Conservation (phyloP, 805 yeast species). For the Wickerhamomyces hampshirensis region DNA sequence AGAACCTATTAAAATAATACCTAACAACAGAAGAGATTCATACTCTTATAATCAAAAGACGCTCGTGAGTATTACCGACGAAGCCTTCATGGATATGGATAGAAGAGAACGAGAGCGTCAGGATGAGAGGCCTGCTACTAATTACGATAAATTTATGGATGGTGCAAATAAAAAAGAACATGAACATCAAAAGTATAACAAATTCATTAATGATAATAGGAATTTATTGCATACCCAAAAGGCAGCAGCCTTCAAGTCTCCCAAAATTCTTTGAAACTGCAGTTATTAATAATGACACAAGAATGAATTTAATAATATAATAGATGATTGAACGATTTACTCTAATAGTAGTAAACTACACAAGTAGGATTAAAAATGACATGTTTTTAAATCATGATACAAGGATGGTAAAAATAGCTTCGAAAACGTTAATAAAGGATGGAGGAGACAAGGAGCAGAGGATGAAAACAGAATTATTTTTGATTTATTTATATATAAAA, state of each 20-base stretch:
- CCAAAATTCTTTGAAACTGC: too few species aligned
- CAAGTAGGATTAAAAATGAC: too few species aligned
- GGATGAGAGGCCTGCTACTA: slow-evolving; percentile 4
- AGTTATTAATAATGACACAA: too few species aligned
- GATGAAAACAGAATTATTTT: too few species aligned
- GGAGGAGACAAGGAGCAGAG: too few species aligned
- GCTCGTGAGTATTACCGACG: slow-evolving; percentile 17
- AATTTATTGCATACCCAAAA: not conserved
- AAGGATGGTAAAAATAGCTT: too few species aligned
- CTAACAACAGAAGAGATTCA: slow-evolving; percentile 1
- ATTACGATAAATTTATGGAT: slow-evolving; percentile 20
- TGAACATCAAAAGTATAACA: slow-evolving; percentile 11
- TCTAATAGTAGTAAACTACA: too few species aligned
- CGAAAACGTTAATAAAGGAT: too few species aligned
- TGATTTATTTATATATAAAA: not conserved
- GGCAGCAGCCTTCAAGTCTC: too few species aligned
- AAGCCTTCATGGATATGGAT: slow-evolving; percentile 14
- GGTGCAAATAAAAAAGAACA: slow-evolving; percentile 16
- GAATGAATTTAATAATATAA: too few species aligned
- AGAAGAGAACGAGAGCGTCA: slow-evolving; percentile 8
- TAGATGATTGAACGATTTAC: too few species aligned
- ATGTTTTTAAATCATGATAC: too few species aligned
- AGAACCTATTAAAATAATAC: slow-evolving; percentile 4
- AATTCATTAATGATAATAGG: slow-evolving; percentile 16
- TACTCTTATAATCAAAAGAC: slow-evolving; percentile 7